These are phyloP conservation scores for Pseudocercospora pini-densiflorae DNA, from an alignment of 2,329 filamentous ascomycete species.

Conservation along the genomic window DNA sequence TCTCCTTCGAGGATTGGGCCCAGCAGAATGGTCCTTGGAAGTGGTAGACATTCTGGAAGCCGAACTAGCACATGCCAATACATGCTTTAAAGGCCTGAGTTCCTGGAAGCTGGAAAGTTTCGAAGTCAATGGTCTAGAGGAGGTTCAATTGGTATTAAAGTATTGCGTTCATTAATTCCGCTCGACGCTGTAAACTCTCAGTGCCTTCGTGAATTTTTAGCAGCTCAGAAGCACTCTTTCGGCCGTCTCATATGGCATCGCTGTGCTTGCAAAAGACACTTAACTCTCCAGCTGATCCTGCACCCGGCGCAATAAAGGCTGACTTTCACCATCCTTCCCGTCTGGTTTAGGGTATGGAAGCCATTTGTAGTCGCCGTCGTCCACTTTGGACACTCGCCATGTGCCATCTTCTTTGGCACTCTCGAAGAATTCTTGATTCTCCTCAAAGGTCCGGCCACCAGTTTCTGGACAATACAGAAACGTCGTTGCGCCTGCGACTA, in stretches of 20 bases:
- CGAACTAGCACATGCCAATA: not conserved
- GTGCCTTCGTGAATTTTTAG: not conserved
- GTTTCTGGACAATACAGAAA: constrained; percentile 59
- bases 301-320: constrained; percentile 51
- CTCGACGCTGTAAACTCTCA: not conserved
- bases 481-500: constrained; percentile 60
- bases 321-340: constrained; percentile 49
- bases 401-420: constrained; percentile 55
- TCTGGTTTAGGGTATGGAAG: constrained; percentile 49
- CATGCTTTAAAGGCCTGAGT: not conserved
- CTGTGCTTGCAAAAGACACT: not conserved
- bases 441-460: constrained; percentile 63
- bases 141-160: not conserved
- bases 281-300: constrained; percentile 45
- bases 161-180: not conserved
- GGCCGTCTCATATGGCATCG: not conserved
- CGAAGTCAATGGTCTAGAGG: too few relatives aligned
- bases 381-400: constrained; percentile 60
- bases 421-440: constrained; percentile 64
- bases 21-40: constrained; percentile 29
- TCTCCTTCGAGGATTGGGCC: constrained; percentile 27
- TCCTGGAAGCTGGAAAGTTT: too few relatives aligned
- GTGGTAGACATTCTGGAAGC: not conserved
- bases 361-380: constrained; percentile 55
- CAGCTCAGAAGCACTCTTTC: not conserved